Evolutionary conservation across 352 stramenopile species (phyloP).

Genomic region (Globisporangium heterothallicum): DNA sequence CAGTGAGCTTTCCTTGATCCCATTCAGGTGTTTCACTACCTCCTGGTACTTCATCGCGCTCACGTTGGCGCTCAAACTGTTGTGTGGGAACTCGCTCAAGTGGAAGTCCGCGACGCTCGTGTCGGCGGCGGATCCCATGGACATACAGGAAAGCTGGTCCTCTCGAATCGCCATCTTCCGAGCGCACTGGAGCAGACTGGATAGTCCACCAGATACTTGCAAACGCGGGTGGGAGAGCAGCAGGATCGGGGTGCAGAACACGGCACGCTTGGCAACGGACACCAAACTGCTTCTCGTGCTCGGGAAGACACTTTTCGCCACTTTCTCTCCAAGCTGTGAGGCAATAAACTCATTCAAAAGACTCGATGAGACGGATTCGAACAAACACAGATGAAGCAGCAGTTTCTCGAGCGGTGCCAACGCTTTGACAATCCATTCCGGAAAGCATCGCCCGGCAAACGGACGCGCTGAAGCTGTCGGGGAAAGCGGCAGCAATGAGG

Average conservation of each 20-base stretch:
- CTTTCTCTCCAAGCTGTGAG: conserved; percentile 16
- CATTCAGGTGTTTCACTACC: conserved; percentile 9
- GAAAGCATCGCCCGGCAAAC: background rate
- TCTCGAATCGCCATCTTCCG: conserved; percentile 1
- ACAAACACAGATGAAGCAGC: conserved; percentile 27
- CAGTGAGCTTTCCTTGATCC: conserved; percentile 24
- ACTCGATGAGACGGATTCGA: conserved; percentile 15
- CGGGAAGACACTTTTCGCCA: conserved; percentile 13
- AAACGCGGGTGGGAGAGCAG: conserved; percentile 6
- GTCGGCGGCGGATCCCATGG: conserved; percentile 8
- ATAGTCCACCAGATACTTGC: background rate
- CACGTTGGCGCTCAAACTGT: conserved; percentile 8
- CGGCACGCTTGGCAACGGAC: conserved; percentile 2
- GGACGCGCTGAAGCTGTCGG: conserved; percentile 1
- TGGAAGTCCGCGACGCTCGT: conserved; percentile 8
- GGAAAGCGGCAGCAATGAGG: background rate
- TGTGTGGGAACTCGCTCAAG: conserved; percentile 10
- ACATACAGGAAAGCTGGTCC: conserved; percentile 13
- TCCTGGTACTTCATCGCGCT: conserved; percentile 5
- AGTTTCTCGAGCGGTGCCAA: conserved; percentile 24
- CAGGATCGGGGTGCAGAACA: conserved; percentile 11
- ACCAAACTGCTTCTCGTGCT: conserved; percentile 1
- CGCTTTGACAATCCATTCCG: conserved; percentile 20
- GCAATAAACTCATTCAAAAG: conserved; percentile 24
- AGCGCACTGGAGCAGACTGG: conserved; percentile 10